Evolutionary conservation across 2,329 filamentous ascomycete genomes (phyloP), one percentile per base, ranked within the genome.

Genomic region (Trichoderma sp.): DNA sequence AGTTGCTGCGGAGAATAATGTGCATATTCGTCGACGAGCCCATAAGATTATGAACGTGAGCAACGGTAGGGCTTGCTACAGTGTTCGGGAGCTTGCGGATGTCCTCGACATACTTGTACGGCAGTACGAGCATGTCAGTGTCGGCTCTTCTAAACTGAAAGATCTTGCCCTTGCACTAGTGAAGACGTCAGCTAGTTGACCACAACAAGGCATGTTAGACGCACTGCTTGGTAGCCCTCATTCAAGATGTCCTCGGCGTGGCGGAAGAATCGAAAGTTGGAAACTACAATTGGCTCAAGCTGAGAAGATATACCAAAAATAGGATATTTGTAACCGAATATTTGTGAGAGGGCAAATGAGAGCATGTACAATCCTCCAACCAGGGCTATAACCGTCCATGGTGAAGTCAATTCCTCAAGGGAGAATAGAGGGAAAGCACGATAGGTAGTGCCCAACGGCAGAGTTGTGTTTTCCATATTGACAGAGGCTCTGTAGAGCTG

Each of bases 141-240:
- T 66, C 53, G 25, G 58, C 42, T 48, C 42, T 48, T 48, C 42
- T 25, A 9, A 63, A 42, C 22, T 50, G 17, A 13, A 69, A 25
- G 29, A 69, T 45, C 27, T 22, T 27, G 48, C 56, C 54, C 48
- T 69, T 69, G 48, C 39, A 57, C 67, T 69, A 29, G 8, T 61
- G n/a, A 25, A 42, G 6, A 12, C 19, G 37, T 52, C 35, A 19
- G 32, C 13, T 52, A 59, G 25, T 54, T 54, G 29, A 32, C 12
- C 25, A 29, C 29, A 54, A 29, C 25, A n/a, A n/a, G n/a, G n/a
- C 50, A 22, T 29, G 13, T 54, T 19, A 48, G 42, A 34, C 50
- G 6, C 29, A 34, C 50, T 22, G 25, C 29, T 29, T 29, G 25
- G 29, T 54, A 54, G 50, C 50, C 50, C 29, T 54, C 50, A 54